These are phyloP conservation scores for Rhodocollybia butyracea DNA, from an alignment of 768 basidiomycete genomes.

Conservation along the genomic window DNA sequence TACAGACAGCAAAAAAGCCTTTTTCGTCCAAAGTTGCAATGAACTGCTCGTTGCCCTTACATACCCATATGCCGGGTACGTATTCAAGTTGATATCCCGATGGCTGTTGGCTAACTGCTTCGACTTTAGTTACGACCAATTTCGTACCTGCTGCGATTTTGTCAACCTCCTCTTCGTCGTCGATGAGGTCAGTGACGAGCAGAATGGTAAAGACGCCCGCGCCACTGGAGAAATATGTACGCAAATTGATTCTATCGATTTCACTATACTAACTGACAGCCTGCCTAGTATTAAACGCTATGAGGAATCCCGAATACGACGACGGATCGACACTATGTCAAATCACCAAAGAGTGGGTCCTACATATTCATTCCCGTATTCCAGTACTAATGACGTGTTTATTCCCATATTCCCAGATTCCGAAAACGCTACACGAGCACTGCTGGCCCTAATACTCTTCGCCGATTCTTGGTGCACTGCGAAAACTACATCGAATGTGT, in stretches of 20 bases:
- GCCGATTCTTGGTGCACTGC: slow-evolving; percentile 51
- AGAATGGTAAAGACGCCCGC: slow-evolving; percentile 51
- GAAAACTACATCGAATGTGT: slow-evolving; percentile 57
- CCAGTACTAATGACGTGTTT: neutral
- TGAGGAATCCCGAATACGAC: slow-evolving; percentile 49
- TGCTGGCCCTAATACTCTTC: slow-evolving; percentile 43
- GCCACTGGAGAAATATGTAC: slow-evolving; percentile 47
- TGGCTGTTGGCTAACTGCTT: slow-evolving; percentile 23
- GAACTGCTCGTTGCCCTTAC: slow-evolving; percentile 60
- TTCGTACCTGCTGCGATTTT: slow-evolving; percentile 20
- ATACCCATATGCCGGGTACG: slow-evolving; percentile 57
- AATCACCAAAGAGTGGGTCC: slow-evolving; percentile 59
- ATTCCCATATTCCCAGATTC: slow-evolving; percentile 37
- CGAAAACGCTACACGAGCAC: slow-evolving; percentile 41
- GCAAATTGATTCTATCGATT: neutral
- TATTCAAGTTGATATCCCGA: slow-evolving; percentile 55
- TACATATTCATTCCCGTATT: neutral
- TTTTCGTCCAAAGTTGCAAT: slow-evolving; percentile 58
- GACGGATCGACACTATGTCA: slow-evolving; percentile 54
- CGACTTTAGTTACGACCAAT: neutral
- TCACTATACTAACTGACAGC: neutral
- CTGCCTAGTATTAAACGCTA: slow-evolving; percentile 33
- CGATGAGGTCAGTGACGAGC: slow-evolving; percentile 69
- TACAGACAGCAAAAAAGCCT: slow-evolving; percentile 57
- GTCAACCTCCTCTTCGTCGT: slow-evolving; percentile 63